Conservation (phyloP, 2,329 filamentous ascomycete species). For the Endocalyx cinctus region DNA sequence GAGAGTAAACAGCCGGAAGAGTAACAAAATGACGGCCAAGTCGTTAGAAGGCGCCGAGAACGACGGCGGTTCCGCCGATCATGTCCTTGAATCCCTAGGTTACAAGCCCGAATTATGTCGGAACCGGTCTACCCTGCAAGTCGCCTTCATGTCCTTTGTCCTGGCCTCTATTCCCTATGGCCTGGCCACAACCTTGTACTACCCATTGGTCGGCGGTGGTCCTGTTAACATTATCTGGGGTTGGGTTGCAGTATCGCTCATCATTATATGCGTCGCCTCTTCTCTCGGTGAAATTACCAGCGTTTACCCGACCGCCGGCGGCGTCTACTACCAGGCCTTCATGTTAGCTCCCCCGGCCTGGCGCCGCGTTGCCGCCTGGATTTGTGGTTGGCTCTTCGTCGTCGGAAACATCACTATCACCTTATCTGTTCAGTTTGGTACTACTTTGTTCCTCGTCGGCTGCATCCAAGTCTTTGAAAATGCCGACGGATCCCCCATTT, state of each 20-base stretch:
- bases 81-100: slow-evolving; percentile 59
- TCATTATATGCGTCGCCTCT: slow-evolving; percentile 66
- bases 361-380: slow-evolving; percentile 62
- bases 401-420: slow-evolving; percentile 80
- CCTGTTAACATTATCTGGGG: slow-evolving; percentile 70
- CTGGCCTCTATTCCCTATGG: slow-evolving; percentile 72
- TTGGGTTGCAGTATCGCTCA: slow-evolving; percentile 63
- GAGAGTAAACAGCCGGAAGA: too few relatives aligned
- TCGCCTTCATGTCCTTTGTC: slow-evolving; percentile 73
- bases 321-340: slow-evolving; percentile 75
- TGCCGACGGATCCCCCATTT: slow-evolving; percentile 37
- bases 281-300: slow-evolving; percentile 72
- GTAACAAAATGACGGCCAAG: too few relatives aligned
- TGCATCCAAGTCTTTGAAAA: slow-evolving; percentile 53
- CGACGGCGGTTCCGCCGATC: slow-evolving; percentile 48
- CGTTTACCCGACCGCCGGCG: slow-evolving; percentile 71
- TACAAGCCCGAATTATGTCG: slow-evolving; percentile 63
- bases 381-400: slow-evolving; percentile 72
- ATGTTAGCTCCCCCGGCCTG: slow-evolving; percentile 62
- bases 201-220: slow-evolving; percentile 62
- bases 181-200: slow-evolving; percentile 64
- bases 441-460: slow-evolving; percentile 58
- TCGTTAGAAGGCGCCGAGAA: slow-evolving; percentile 24
- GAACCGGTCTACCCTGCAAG: slow-evolving; percentile 62
- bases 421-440: slow-evolving; percentile 77